phyloP scores from a whole-genome alignment of 202 grass and related monocot species.

The Zoysia matrella region DNA sequence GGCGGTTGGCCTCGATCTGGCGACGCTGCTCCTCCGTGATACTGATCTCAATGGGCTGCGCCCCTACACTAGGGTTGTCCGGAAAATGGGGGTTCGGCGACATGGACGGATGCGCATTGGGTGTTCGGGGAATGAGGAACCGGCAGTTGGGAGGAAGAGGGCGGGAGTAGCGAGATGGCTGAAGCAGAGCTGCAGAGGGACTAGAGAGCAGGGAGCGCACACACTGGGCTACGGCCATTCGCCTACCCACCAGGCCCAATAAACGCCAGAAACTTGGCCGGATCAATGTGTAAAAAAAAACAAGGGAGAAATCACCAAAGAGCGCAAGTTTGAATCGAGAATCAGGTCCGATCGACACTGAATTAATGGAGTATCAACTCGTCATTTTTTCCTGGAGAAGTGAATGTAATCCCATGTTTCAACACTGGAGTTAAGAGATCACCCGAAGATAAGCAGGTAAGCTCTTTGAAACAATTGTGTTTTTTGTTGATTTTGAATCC shows the following conservation, averaged over 20 bases:
- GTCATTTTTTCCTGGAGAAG: too few relatives aligned
- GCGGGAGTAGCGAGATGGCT: neutral
- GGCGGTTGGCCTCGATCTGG: conserved; percentile 77
- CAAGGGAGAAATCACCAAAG: neutral
- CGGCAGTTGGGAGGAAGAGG: conserved; percentile 1
- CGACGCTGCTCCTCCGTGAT: conserved; percentile 70
- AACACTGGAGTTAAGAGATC: too few relatives aligned
- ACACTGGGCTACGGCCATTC: neutral
- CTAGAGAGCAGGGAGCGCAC: neutral
- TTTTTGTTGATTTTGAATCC: too few relatives aligned
- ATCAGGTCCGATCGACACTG: too few relatives aligned
- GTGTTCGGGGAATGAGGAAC: conserved; percentile 1
- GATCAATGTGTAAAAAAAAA: neutral
- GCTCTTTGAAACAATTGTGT: too few relatives aligned
- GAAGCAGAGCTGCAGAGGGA: too few relatives aligned
- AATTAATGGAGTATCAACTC: too few relatives aligned
- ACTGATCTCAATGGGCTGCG: conserved; percentile 49
- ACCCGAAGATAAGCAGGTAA: too few relatives aligned
- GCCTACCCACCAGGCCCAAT: neutral
- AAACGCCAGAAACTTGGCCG: neutral
- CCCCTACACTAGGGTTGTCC: neutral
- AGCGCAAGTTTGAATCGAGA: too few relatives aligned
- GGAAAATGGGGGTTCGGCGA: too few relatives aligned
- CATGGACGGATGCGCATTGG: neutral
- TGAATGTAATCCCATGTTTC: too few relatives aligned